Base-by-base conservation (phyloP, 2,329 filamentous ascomycete species). In the Ophiostoma piceae region DNA sequence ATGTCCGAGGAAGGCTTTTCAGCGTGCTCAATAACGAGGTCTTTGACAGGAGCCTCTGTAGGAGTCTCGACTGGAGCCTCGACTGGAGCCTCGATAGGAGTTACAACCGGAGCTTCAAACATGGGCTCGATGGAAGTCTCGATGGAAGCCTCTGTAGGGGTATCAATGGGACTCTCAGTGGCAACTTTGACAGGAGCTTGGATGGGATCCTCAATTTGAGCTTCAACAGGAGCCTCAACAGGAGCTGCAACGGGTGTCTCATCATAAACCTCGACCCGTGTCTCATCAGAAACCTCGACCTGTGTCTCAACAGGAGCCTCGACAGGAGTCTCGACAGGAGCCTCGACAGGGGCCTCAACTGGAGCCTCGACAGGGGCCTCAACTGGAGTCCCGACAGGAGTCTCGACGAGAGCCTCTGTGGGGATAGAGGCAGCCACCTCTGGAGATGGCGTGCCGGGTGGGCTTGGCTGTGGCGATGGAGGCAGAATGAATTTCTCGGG, bases 401-500 rank as follows among this genome's bases (percentile, higher is more conserved):
- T 29, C 19, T 47, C 16, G 16, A 47, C 19, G 7, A 16, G 16
- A 19, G 6, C n/a, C 51, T 26, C n/a, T 3, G 22, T 9, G 12
- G 22, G 22, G 1, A 26, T 7, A 4, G 14, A 5, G 14, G 3
- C 26, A 29, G 26, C 9, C 19, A 65, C 32, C 9, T 39, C 7
- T 7, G 2, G 19, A 32, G 29, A 32, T 16, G 62, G 35, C 12
- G 62, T 65, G 4, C 35, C 57, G 14, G 14, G 68, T 39, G 9
- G n/a, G 22, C 22, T 43, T n/a, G 19, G 32, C 19, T 14, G 32
- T 22, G 4, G 51, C 57, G 68, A 66, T 3, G 62, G 57, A 4
- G 71, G 66, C 1, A 72, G 32, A 2, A 39, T 41, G 16, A 72
- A 74, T 35, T 72, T 74, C 3, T 69, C 67, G 4, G 75, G 74